These are phyloP conservation scores for Malassezia caprae DNA, from an alignment of 1,284 basidiomycete genomes.

Conservation along the genomic window DNA sequence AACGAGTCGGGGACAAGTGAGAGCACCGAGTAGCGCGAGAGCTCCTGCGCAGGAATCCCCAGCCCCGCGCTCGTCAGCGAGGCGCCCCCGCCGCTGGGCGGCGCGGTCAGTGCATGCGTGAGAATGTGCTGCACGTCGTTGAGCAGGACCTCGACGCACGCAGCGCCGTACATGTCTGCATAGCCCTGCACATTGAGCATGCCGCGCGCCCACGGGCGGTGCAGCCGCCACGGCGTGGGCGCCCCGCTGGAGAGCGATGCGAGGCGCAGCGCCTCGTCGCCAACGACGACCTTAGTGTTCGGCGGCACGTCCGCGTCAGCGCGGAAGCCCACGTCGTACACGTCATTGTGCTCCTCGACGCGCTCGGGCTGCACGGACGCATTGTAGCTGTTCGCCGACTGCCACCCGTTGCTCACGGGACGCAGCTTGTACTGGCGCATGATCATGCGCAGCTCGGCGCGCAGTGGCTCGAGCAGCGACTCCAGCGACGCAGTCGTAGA, in stretches of 20 bases:
- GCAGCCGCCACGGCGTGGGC: slow-evolving; percentile 31
- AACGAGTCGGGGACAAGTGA: slow-evolving; percentile 88
- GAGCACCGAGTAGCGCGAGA: slow-evolving; percentile 61
- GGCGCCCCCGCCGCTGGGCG: slow-evolving; percentile 23
- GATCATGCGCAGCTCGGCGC: slow-evolving; percentile 41
- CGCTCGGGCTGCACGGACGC: slow-evolving; percentile 30
- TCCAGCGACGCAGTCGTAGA: background rate
- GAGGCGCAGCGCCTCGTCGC: slow-evolving; percentile 40
- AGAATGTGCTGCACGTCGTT: slow-evolving; percentile 36
- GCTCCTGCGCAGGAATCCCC: slow-evolving; percentile 28
- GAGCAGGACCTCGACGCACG: slow-evolving; percentile 31
- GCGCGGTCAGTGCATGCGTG: slow-evolving; percentile 35
- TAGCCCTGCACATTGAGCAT: slow-evolving; percentile 37
- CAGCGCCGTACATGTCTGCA: slow-evolving; percentile 32
- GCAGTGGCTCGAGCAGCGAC: slow-evolving; percentile 34
- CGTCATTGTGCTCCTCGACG: slow-evolving; percentile 43
- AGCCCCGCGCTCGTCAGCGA: slow-evolving; percentile 26
- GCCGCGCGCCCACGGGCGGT: slow-evolving; percentile 37
- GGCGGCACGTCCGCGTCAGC: background rate
- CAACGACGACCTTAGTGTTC: slow-evolving; percentile 23
- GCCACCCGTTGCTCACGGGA: slow-evolving; percentile 37
- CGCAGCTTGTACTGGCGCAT: slow-evolving; percentile 46
- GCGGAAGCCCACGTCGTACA: slow-evolving; percentile 42
- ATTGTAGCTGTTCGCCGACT: slow-evolving; percentile 43
- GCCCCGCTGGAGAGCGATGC: slow-evolving; percentile 17